A percentile compares a stretch with the other conserved stretches of the same genome.
Evolutionary conservation across 2,329 filamentous ascomycete genomes (phyloP).

Genomic region (Arachnomyces sp.): DNA sequence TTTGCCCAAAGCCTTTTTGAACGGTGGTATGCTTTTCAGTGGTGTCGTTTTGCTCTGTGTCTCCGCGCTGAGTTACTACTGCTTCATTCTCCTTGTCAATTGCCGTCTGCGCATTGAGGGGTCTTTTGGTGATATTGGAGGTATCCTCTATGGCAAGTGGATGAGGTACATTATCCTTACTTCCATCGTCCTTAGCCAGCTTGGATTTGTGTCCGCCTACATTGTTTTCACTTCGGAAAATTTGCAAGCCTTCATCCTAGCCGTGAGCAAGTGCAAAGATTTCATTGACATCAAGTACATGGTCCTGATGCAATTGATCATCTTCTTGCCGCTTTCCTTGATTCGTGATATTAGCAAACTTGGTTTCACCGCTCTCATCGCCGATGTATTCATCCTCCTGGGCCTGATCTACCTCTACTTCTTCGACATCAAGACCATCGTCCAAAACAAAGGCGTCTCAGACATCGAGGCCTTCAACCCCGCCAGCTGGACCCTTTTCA

Average conservation of each 20-base stretch:
- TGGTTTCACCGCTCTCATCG: conserved; percentile 85
- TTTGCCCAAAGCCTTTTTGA: conserved; percentile 83
- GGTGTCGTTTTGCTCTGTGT: conserved; percentile 82
- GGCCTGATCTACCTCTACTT: conserved; percentile 92
- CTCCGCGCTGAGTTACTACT: conserved; percentile 86
- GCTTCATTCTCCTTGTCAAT: conserved; percentile 86
- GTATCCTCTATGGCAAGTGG: conserved; percentile 80
- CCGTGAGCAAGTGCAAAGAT: conserved; percentile 79
- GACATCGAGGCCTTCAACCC: conserved; percentile 89
- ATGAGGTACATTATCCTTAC: conserved; percentile 79
- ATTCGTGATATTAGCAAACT: conserved; percentile 96
- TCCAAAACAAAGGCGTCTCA: conserved; percentile 60
- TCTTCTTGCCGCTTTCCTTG: conserved; percentile 89
- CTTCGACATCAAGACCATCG: conserved; percentile 82
- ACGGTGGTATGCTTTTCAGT: conserved; percentile 95
- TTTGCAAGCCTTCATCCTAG: conserved; percentile 84
- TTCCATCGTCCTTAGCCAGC: conserved; percentile 90
- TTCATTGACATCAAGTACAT: conserved; percentile 80
- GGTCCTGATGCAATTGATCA: conserved; percentile 88
- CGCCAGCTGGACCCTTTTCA: conserved; percentile 91
- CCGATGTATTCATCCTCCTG: conserved; percentile 87
- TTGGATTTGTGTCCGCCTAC: conserved; percentile 90
- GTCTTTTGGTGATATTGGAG: conserved; percentile 97
- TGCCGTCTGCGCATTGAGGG: conserved; percentile 77
- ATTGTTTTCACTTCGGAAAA: conserved; percentile 97